These are phyloP conservation scores for Globisporangium okanoganense DNA, from an alignment of 352 stramenopile genomes.

Conservation along the genomic window DNA sequence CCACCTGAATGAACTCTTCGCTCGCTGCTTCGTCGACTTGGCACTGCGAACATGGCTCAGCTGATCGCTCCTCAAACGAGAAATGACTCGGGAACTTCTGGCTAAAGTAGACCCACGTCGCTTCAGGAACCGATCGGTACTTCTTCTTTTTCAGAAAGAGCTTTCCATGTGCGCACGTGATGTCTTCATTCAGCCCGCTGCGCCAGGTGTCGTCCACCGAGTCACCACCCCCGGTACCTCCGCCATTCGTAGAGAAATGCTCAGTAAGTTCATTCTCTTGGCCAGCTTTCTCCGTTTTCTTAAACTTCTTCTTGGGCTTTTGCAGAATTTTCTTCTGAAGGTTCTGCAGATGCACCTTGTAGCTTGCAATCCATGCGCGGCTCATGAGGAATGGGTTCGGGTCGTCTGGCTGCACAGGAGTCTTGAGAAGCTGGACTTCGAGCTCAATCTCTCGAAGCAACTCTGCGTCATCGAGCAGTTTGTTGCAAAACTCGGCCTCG, in stretches of 20 bases:
- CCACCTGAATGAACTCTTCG: conserved; percentile 49
- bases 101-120: conserved; percentile 64
- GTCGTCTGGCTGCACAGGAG: conserved; percentile 20
- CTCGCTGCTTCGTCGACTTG: conserved; percentile 39
- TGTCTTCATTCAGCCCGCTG: conserved; percentile 61
- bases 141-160: conserved; percentile 65
- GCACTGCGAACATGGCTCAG: conserved; percentile 48
- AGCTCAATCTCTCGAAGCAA: conserved; percentile 41
- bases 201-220: conserved; percentile 28
- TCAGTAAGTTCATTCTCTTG: conserved; percentile 11
- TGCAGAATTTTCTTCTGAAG: conserved; percentile 44
- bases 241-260: background rate
- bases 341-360: conserved; percentile 53
- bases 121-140: conserved; percentile 42
- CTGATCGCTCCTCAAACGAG: conserved; percentile 30
- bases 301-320: conserved; percentile 24
- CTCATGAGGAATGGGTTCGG: conserved; percentile 52
- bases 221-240: background rate
- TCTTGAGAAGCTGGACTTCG: conserved; percentile 55
- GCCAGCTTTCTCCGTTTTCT: conserved; percentile 13
- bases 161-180: conserved; percentile 65
- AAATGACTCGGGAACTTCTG: conserved; percentile 42
- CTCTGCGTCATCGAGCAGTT: conserved; percentile 48
- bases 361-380: conserved; percentile 64
- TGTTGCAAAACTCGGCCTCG: conserved; percentile 44